phyloP scores from a whole-genome alignment of 1,284 basidiomycete genomes.

The Athelia psychrophila region DNA sequence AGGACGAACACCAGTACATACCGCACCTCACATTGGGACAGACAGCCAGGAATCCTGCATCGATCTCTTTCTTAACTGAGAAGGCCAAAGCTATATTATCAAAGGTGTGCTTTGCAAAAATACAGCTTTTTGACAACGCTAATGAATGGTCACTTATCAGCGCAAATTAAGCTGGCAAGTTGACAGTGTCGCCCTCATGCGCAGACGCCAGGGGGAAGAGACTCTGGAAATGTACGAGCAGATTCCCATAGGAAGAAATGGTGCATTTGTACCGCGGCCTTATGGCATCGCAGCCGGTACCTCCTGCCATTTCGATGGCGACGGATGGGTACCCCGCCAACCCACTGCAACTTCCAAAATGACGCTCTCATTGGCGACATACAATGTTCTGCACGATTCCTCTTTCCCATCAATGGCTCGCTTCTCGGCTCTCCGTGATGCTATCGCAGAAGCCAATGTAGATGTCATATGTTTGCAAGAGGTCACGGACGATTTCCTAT shows the following conservation, averaged over 20 bases:
- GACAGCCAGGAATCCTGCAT: constrained; percentile 5
- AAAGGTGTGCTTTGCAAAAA: background rate
- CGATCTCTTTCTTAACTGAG: constrained; percentile 6
- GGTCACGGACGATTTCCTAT: constrained; percentile 14
- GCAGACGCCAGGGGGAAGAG: constrained; percentile 17
- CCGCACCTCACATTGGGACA: constrained; percentile 20
- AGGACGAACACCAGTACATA: constrained; percentile 10
- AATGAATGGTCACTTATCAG: too few species aligned
- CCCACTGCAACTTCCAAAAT: background rate
- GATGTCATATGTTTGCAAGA: constrained; percentile 18
- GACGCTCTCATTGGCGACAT: constrained; percentile 11
- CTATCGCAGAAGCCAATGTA: constrained; percentile 8
- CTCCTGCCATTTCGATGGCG: constrained; percentile 3
- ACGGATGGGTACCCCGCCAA: constrained; percentile 3
- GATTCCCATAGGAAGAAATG: constrained; percentile 4
- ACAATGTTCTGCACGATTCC: constrained; percentile 15
- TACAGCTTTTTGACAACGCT: too few species aligned
- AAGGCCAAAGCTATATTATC: constrained; percentile 12
- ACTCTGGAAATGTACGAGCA: constrained; percentile 15
- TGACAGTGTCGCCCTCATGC: constrained; percentile 11
- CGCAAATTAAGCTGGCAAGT: constrained; percentile 12
- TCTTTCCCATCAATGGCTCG: constrained; percentile 7
- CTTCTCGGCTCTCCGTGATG: constrained; percentile 6
- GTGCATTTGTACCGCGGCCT: background rate
- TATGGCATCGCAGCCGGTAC: constrained; percentile 2